These are phyloP conservation scores for Xylariaceae sp. DNA, from an alignment of 2,329 filamentous ascomycete species.

Conservation along the genomic window DNA sequence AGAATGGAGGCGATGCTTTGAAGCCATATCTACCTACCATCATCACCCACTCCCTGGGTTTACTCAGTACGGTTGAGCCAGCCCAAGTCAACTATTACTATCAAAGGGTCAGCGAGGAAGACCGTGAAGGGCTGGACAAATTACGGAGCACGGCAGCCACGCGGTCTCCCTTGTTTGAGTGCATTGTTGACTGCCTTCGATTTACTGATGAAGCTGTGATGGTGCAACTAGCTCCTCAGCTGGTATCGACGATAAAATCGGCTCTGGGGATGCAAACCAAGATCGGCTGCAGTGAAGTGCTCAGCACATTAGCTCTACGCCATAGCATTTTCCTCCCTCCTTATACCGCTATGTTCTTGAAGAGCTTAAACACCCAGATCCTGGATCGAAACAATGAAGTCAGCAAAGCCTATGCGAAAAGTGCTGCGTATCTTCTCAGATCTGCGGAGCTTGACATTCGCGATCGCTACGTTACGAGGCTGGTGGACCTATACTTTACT, in stretches of 20 bases:
- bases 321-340: slow-evolving; percentile 70
- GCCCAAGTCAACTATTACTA: slow-evolving; percentile 90
- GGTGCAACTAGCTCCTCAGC: slow-evolving; percentile 61
- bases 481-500: slow-evolving; percentile 70
- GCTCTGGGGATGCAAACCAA: slow-evolving; percentile 91
- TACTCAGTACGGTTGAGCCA: slow-evolving; percentile 83
- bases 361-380: slow-evolving; percentile 71
- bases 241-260: slow-evolving; percentile 76
- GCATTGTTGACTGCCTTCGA: slow-evolving; percentile 83
- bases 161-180: slow-evolving; percentile 83
- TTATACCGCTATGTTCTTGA: slow-evolving; percentile 70
- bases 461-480: slow-evolving; percentile 46
- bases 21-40: slow-evolving; percentile 77
- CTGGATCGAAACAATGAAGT: slow-evolving; percentile 93
- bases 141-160: slow-evolving; percentile 76
- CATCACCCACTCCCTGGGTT: slow-evolving; percentile 71
- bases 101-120: slow-evolving; percentile 80
- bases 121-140: slow-evolving; percentile 84
- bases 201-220: slow-evolving; percentile 76
- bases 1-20: slow-evolving; percentile 75
- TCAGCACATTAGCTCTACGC: slow-evolving; percentile 78
- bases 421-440: slow-evolving; percentile 78
- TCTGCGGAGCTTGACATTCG: slow-evolving; percentile 46
- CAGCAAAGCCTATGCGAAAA: slow-evolving; percentile 78
- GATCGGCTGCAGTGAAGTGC: slow-evolving; percentile 79